A percentile compares a stretch with the other conserved stretches of the same genome.
These are phyloP conservation scores for Fusarium miscanthi DNA, from an alignment of 2,329 filamentous ascomycete genomes.

Conservation along the genomic window DNA sequence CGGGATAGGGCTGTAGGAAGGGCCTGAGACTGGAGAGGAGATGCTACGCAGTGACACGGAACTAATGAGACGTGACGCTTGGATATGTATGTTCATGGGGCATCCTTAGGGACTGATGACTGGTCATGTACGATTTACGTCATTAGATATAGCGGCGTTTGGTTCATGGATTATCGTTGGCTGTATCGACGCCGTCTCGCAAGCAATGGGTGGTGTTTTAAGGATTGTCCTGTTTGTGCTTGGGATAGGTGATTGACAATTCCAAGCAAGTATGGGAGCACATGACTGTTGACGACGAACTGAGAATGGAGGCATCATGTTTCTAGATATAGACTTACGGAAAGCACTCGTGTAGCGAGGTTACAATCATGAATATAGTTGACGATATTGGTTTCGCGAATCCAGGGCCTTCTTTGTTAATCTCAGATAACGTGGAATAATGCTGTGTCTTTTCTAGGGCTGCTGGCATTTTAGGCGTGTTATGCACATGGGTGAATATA, in stretches of 20 bases:
- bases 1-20: conserved; percentile 6
- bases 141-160: conserved; percentile 48
- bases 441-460: background rate
- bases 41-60: conserved; percentile 17
- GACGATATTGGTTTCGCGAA: conserved; percentile 11
- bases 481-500: background rate
- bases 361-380: conserved; percentile 26
- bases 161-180: conserved; percentile 47
- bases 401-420: background rate
- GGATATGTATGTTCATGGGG: conserved; percentile 43
- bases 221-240: conserved; percentile 31
- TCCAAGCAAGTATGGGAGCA: conserved; percentile 24
- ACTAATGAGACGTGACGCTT: conserved; percentile 40
- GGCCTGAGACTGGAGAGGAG: conserved; percentile 1
- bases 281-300: conserved; percentile 32
- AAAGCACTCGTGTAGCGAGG: conserved; percentile 27
- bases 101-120: conserved; percentile 42
- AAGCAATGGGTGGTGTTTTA: conserved; percentile 35
- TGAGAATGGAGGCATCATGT: conserved; percentile 28
- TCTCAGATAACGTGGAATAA: background rate
- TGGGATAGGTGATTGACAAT: conserved; percentile 26
- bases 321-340: conserved; percentile 31
- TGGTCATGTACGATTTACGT: conserved; percentile 48
- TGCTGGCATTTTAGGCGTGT: background rate
- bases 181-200: conserved; percentile 41